Base-by-base conservation (phyloP, 2,329 filamentous ascomycete species). In the Cryphonectria japonica region DNA sequence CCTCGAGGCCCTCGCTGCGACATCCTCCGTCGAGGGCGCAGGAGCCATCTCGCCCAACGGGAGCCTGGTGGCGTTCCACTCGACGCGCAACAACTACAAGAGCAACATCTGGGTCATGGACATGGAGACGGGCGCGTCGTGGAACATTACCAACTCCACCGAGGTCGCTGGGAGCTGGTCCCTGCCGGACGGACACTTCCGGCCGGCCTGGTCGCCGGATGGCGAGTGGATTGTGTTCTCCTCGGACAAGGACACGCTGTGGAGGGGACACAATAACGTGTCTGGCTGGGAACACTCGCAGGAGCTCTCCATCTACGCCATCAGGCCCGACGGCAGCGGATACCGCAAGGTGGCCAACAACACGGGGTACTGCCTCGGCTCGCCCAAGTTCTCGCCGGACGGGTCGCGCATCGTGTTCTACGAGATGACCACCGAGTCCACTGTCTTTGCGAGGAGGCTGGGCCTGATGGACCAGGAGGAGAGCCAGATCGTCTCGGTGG, bases 271-370 rank as follows among this genome's bases (percentile, higher is more conserved):
- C 69, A 78, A 80, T 11, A 78, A 81, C 66, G 78, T 81, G 16
- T 76, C 78, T 2, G 75, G 82, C 50, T 83, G 82, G 81, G 78
- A 83, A 68, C 82, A 83, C 68, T 79, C 81, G 0, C 82, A 83
- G 69, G 76, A 77, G 14, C 76, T 84, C 5, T 80, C 80, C 0
- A 74, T 84, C 16, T 83, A 84, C 62, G 77, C 77, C 3, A 80
- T 83, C 26, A 76, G 78, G 2, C 78, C 80, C 0, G 74, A 83
- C 67, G 80, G 82, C 8, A 76, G 77, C 16, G 81, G 76, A 57
- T 82, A 83, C 62, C 78, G 78, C 22, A 73, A 79, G 61, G 69
- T 83, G 19, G 74, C 75, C 1, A 76, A 75, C 37, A 79, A 81
- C 71, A 52, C 68, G 0, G 78, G 76, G 0, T 82, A 81, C 70